Evolutionary conservation across 257 asterid species (phyloP), one percentile per base, ranked within the genome.

Genomic region (Galeopsis tetrahit): DNA sequence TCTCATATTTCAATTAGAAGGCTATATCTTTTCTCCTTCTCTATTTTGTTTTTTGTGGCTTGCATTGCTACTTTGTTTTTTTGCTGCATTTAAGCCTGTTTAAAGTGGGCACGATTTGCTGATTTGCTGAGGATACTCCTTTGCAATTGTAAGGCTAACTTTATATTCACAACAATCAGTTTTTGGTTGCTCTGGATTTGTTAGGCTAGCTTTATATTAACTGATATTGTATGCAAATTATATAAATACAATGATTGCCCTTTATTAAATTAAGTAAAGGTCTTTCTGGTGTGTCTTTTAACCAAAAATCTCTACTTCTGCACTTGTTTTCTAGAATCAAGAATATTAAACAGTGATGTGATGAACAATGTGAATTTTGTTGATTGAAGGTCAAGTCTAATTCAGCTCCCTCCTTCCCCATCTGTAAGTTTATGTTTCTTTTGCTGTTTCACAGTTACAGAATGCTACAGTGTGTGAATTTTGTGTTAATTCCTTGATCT

Each of bases 21-120:
- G 58, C 52, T 66, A 36, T 68, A n/a, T 28, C 7, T 65, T 65
- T 36, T 43, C 38, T 31, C 34, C 61, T 10, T 46, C 31, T 48
- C 6, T 36, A 17, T 32, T 9, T 57, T 32, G 38, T 3, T 57
- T 57, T 55, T 28, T 10, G 49, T 46, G 10, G 43, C 6, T 7
- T 34, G 66, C 21, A 35, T n/a, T 63, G 58, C 52, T 57, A 17
- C 39, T 33, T 68, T 74, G 72, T 14, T 64, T 63, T 61, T 46
- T 71, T 46, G 35, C 43, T 31, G 52, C 44, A 43, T 33, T 40
- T 74, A 55, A 11, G 15, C 31, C 63, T 66, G 65, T 17, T 55
- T 66, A 62, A 35, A 21, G 14, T 21, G 44, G 58, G 46, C 63
- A 38, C 17, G 53, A 36, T 66, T 69, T 77, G n/a, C n/a, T n/a